Evolutionary conservation across 2,329 filamentous ascomycete genomes (phyloP), one percentile per base, ranked within the genome.

Genomic region (Phoma herbarum): DNA sequence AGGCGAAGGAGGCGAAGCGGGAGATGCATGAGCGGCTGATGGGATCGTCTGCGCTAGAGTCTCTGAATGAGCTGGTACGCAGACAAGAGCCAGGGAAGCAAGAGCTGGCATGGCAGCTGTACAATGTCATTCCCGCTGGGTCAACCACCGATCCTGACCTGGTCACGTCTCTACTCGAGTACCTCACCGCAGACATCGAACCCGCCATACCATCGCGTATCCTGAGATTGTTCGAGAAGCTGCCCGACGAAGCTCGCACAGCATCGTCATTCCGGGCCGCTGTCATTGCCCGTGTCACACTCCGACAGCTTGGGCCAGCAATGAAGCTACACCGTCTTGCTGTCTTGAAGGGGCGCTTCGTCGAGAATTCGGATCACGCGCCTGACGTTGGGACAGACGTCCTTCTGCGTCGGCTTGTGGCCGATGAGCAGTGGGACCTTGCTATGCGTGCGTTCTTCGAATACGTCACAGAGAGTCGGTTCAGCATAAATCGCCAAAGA

Each of bases 201-300:
- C 45, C 68, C 2, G 47, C 76, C 23, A 78, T 85, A 66, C 72
- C 78, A 14, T 75, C 77, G 56, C 79, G 81, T 45, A 74, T 77
- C 18, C 74, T 80, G 47, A 61, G 75, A n/a, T 59, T 86, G 9
- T 86, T 86, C 64, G 68, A 80, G 28, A 57, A 63, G 3, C 77
- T 85, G 25, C 67, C 76, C 3, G 23, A 59, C 1, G 52, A 74
- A 9, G 53, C 76, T 35, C 79, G 82, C 25, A 76, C 73, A 2
- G 64, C 73, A 8, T 71, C 74, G 4, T 79, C 82, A 51, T 86
- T 85, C 66, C 67, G 76, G 50, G 68, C 75, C 39, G 76, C 80
- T 25, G 77, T 82, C 22, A 73, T 74, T 42, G 79, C 83, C 22
- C 78, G 81, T 58, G 61, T 85, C 25, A 69, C 64, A n/a, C 70